These are phyloP conservation scores for Pyrus bretschneideri DNA, from an alignment of 306 rosid species.

Conservation along the genomic window DNA sequence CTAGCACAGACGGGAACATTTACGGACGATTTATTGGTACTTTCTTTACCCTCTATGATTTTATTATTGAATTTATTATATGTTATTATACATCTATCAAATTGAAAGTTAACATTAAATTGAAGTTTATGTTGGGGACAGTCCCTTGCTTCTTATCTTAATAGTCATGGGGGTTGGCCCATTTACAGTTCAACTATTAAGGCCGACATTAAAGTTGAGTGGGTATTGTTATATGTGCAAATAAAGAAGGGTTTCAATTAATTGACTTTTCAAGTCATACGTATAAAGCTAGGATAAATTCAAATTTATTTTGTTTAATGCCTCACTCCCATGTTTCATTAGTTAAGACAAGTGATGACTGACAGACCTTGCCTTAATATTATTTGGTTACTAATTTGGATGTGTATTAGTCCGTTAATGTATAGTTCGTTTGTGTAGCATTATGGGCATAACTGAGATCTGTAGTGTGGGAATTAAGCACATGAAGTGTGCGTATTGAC, in stretches of 20 bases:
- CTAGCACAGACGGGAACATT: slow-evolving; percentile 44
- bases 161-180: neutral
- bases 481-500: neutral
- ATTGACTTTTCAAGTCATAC: too few species aligned
- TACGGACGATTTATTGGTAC: slow-evolving; percentile 82
- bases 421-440: neutral
- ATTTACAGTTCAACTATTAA: neutral
- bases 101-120: neutral
- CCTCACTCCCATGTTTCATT: neutral
- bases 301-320: neutral
- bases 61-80: neutral
- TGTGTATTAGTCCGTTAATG: neutral
- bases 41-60: neutral
- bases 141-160: neutral
- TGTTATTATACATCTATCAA: neutral
- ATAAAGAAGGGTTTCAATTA: too few species aligned
- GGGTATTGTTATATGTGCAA: too few species aligned
- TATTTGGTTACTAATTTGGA: neutral
- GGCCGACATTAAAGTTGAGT: too few species aligned
- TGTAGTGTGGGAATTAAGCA: neutral
- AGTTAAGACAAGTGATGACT: neutral
- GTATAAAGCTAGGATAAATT: too few species aligned
- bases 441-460: neutral
- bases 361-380: neutral
- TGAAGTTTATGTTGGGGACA: neutral